phyloP scores from a whole-genome alignment of 805 yeast genomes.

The Wickerhamiella occidentalis region DNA sequence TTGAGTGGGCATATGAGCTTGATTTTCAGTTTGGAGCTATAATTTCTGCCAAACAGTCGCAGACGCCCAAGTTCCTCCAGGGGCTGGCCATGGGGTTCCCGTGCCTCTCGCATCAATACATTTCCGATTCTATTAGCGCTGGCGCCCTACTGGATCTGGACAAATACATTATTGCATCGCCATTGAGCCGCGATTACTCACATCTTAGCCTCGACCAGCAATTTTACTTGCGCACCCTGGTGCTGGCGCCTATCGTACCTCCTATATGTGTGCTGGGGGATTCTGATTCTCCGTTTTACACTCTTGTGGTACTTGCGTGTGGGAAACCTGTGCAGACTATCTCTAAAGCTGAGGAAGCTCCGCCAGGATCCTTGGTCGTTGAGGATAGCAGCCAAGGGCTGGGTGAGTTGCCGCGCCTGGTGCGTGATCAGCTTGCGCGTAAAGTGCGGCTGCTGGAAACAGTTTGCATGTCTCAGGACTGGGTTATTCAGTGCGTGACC shows the following conservation, averaged over 20 bases:
- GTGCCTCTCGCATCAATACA: slow-evolving; percentile 45
- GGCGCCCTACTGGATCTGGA: slow-evolving; percentile 22
- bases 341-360: not conserved
- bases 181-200: slow-evolving; percentile 38
- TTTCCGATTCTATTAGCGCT: slow-evolving; percentile 38
- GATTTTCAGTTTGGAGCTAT: slow-evolving; percentile 9
- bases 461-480: not conserved
- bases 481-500: slow-evolving; percentile 1
- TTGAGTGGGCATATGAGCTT: not conserved
- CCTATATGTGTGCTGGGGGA: slow-evolving; percentile 19
- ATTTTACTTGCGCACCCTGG: slow-evolving; percentile 19
- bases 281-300: not conserved
- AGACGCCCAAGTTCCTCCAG: slow-evolving; percentile 63
- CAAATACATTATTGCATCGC: slow-evolving; percentile 49
- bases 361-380: not conserved
- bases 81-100: slow-evolving; percentile 82
- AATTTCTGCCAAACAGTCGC: not conserved
- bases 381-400: not conserved
- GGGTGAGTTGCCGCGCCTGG: not conserved
- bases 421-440: slow-evolving; percentile 1
- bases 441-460: slow-evolving; percentile 1
- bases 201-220: slow-evolving; percentile 20
- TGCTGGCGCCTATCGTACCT: slow-evolving; percentile 15
- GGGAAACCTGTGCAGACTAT: not conserved
- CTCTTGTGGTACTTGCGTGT: not conserved